Evolutionary conservation across 805 yeast genomes (phyloP).

Genomic region (Kuraishia ogatae): DNA sequence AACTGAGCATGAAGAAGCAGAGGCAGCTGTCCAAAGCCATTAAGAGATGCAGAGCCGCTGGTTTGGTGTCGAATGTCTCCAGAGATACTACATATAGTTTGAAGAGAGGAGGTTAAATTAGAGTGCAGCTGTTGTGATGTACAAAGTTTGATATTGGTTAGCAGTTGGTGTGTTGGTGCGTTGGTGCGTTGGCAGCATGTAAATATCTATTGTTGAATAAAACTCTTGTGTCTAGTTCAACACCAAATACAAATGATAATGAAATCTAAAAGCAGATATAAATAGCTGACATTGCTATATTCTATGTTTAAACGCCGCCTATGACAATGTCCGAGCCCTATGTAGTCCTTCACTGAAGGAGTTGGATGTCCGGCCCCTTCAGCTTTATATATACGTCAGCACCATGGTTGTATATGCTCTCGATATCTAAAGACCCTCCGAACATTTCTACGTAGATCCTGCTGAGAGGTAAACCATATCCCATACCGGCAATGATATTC

Average conservation of each 20-base stretch:
- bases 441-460: constrained; percentile 66
- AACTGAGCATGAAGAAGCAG: constrained; percentile 60
- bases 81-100: constrained; percentile 35
- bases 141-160: neutral
- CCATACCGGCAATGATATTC: constrained; percentile 84
- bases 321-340: neutral
- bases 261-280: neutral
- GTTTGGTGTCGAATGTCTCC: constrained; percentile 70
- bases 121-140: constrained; percentile 8
- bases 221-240: constrained; percentile 1
- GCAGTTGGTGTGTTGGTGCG: neutral
- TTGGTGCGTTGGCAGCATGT: too few relatives aligned
- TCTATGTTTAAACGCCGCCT: neutral
- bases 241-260: constrained; percentile 1
- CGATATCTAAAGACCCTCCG: constrained; percentile 61
- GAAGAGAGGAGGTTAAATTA: constrained; percentile 19
- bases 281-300: neutral
- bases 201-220: neutral
- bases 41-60: constrained; percentile 72
- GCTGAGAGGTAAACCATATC: constrained; percentile 87
- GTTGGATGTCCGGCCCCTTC: constrained; percentile 22
- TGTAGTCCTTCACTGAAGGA: constrained; percentile 6
- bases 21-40: constrained; percentile 66
- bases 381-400: constrained; percentile 63
- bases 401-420: constrained; percentile 70